A percentile compares a stretch with the other conserved stretches of the same genome.
phyloP scores from a whole-genome alignment of 2,329 filamentous ascomycete genomes.

The Alternaria alternata region DNA sequence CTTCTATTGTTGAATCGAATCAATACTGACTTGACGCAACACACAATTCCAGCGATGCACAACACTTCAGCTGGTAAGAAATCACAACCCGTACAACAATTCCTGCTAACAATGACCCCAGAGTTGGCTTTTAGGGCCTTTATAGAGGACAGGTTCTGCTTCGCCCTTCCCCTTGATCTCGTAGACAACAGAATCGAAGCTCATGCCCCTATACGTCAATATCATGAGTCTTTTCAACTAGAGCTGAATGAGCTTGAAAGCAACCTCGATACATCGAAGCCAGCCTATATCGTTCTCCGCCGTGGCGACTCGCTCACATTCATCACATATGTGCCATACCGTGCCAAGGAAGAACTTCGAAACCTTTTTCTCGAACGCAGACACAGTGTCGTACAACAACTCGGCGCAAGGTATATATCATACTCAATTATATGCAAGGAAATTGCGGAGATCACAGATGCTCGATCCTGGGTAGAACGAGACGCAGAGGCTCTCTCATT shows the following conservation, averaged over 20 bases:
- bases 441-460: conserved; percentile 35
- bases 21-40: neutral
- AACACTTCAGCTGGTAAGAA: neutral
- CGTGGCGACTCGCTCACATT: conserved; percentile 19
- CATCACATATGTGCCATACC: conserved; percentile 36
- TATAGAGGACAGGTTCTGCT: neutral
- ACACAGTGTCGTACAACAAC: conserved; percentile 14
- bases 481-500: conserved; percentile 10
- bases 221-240: conserved; percentile 17
- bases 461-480: conserved; percentile 37
- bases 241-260: conserved; percentile 28
- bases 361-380: conserved; percentile 22
- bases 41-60: neutral
- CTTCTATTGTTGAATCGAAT: neutral
- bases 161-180: neutral
- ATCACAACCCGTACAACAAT: rapidly evolving
- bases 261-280: conserved; percentile 19
- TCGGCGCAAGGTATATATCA: conserved; percentile 27
- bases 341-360: conserved; percentile 18
- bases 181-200: neutral
- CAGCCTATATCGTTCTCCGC: conserved; percentile 34
- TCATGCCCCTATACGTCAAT: neutral
- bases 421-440: conserved; percentile 39
- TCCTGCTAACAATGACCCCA: neutral
- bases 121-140: neutral